Conservation (phyloP, 2,329 filamentous ascomycete species). For the Colletotrichum lupini region DNA sequence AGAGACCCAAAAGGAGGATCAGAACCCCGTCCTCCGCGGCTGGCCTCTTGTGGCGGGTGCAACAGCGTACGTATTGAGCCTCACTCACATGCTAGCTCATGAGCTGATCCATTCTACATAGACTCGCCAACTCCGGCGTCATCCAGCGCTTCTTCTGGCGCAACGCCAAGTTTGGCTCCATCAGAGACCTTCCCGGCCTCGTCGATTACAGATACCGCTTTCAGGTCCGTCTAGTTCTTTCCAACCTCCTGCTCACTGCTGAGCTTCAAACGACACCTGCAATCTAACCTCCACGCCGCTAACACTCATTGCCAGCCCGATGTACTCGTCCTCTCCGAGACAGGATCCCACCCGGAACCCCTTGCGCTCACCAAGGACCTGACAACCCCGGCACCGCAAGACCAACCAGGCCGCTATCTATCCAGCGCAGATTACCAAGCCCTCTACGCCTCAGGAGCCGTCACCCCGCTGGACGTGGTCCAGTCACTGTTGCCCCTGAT, state of each 20-base stretch:
- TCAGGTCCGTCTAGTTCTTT: conserved; percentile 52
- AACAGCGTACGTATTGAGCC: conserved; percentile 62
- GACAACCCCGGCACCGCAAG: conserved; percentile 53
- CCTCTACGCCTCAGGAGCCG: conserved; percentile 74
- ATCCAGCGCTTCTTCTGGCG: conserved; percentile 76
- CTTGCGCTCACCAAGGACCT: conserved; percentile 46
- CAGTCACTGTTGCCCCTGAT: conserved; percentile 79
- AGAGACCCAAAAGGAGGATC: conserved; percentile 50
- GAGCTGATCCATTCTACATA: conserved; percentile 42
- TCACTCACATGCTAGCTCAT: neutral
- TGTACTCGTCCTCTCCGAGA: conserved; percentile 61
- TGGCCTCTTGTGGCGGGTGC: conserved; percentile 70
- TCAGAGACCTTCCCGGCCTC: conserved; percentile 60
- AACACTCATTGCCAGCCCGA: conserved; percentile 56
- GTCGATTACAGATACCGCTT: conserved; percentile 57
- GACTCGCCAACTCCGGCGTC: conserved; percentile 68
- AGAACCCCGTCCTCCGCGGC: conserved; percentile 79
- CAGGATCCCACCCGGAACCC: conserved; percentile 38
- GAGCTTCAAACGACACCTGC: too few species aligned
- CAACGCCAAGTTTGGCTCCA: conserved; percentile 69
- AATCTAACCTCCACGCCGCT: neutral
- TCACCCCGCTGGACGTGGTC: conserved; percentile 79
- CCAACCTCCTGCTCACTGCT: neutral
- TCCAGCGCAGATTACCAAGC: conserved; percentile 82
- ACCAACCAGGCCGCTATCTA: conserved; percentile 66